Evolutionary conservation across 805 yeast species (phyloP).

Genomic region (Candida maesae): DNA sequence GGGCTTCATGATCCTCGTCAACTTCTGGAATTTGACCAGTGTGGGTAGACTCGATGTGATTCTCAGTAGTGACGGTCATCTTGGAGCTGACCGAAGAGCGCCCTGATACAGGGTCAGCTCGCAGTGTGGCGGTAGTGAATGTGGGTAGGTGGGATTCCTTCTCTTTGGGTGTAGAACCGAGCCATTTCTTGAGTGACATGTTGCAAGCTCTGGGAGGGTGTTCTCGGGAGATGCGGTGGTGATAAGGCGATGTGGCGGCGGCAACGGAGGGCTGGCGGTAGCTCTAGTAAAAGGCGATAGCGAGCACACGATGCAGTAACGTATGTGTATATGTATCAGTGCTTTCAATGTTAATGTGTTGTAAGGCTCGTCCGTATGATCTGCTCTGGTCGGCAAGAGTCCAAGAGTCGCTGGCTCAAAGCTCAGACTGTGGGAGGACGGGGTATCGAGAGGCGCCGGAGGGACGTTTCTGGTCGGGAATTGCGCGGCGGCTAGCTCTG

Average conservation of each 20-base stretch:
- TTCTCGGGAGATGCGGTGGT: neutral
- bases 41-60: constrained; percentile 1
- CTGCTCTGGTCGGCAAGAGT: no score
- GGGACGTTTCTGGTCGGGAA: neutral
- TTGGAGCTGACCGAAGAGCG: constrained; percentile 9
- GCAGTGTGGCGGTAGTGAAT: neutral
- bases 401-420: no score
- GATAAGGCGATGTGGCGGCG: neutral
- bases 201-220: no score
- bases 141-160: constrained; percentile 7
- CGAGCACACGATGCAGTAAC: neutral
- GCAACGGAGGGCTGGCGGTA: neutral
- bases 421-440: no score
- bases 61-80: neutral
- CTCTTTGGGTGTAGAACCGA: constrained; percentile 11
- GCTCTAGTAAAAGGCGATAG: neutral
- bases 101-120: constrained; percentile 4
- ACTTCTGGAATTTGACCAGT: constrained; percentile 2
- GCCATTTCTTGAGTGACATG: constrained; percentile 24
- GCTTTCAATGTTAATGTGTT: no score
- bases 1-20: neutral
- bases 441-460: neutral
- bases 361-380: no score
- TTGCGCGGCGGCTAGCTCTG: neutral
- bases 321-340: no score